phyloP scores from a whole-genome alignment of 257 asterid species.

The Ligustrum vulgare region DNA sequence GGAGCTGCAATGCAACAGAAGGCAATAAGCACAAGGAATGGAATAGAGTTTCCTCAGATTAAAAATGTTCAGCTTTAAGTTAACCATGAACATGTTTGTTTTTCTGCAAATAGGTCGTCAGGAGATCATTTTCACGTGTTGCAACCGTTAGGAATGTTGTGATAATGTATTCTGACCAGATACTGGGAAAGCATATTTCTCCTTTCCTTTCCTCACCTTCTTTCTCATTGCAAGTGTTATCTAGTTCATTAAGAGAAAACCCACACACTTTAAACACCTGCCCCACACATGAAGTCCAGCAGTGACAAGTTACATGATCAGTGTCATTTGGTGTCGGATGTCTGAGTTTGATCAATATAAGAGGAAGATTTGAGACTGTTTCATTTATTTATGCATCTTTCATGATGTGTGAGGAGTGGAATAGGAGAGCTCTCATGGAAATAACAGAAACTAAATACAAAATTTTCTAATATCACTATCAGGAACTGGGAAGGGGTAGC shows the following conservation, averaged over 20 bases:
- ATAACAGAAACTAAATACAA: background rate
- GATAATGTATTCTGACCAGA: background rate
- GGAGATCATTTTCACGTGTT: background rate
- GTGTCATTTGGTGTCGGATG: background rate
- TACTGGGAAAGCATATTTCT: background rate
- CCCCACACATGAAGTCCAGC: background rate
- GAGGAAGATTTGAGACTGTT: background rate
- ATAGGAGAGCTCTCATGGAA: background rate
- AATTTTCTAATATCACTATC: background rate
- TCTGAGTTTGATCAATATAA: background rate
- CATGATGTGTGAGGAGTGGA: background rate
- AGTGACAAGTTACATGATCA: background rate
- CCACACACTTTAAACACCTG: background rate
- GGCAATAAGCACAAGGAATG: background rate
- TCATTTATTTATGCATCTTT: background rate
- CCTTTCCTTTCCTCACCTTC: background rate
- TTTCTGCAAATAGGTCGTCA: background rate
- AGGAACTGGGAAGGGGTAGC: background rate
- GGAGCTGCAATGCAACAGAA: constrained; percentile 42
- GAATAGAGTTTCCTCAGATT: constrained; percentile 8
- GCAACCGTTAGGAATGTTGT: background rate
- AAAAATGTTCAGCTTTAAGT: background rate
- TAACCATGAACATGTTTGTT: background rate
- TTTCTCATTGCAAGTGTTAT: background rate
- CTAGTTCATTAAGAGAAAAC: background rate